Conservation (phyloP, 1,284 basidiomycete genomes). For the Boletus semigastroideus region DNA sequence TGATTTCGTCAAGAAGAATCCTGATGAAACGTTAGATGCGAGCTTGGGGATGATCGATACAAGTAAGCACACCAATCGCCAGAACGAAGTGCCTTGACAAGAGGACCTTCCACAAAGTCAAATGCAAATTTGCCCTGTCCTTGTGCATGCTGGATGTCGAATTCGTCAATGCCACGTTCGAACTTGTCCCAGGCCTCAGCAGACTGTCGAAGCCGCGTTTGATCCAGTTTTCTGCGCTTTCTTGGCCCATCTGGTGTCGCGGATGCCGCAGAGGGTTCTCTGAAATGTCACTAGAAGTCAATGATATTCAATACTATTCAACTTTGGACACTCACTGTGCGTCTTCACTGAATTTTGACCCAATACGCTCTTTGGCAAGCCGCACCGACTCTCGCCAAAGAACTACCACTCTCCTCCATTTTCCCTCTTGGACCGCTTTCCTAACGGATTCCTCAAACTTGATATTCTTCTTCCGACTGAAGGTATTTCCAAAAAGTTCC, state of each 20-base stretch:
- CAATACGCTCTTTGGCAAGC: slow-evolving; percentile 66
- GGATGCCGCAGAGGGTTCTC: slow-evolving; percentile 19
- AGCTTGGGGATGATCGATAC: not conserved
- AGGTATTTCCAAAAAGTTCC: slow-evolving; percentile 84
- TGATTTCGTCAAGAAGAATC: slow-evolving; percentile 96
- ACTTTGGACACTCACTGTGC: slow-evolving; percentile 39
- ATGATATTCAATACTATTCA: not conserved
- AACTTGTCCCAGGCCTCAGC: slow-evolving; percentile 74
- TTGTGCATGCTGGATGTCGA: slow-evolving; percentile 84
- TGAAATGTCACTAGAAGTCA: slow-evolving; percentile 6
- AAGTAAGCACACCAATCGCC: slow-evolving; percentile 80
- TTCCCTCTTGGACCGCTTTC: slow-evolving; percentile 79
- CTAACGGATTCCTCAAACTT: slow-evolving; percentile 84
- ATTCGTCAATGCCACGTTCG: slow-evolving; percentile 70
- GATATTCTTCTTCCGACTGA: slow-evolving; percentile 89
- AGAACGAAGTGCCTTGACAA: slow-evolving; percentile 87
- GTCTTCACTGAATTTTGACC: slow-evolving; percentile 42
- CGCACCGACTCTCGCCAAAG: slow-evolving; percentile 83
- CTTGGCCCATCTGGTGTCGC: slow-evolving; percentile 52
- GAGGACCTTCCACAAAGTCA: slow-evolving; percentile 93
- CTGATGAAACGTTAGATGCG: slow-evolving; percentile 39
- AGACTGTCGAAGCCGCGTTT: slow-evolving; percentile 43
- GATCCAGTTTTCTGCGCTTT: slow-evolving; percentile 75
- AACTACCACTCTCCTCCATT: slow-evolving; percentile 83
- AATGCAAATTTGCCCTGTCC: slow-evolving; percentile 90